Evolutionary conservation across 106 monocot genomes (phyloP).

Genomic region (Chionographis japonica): DNA sequence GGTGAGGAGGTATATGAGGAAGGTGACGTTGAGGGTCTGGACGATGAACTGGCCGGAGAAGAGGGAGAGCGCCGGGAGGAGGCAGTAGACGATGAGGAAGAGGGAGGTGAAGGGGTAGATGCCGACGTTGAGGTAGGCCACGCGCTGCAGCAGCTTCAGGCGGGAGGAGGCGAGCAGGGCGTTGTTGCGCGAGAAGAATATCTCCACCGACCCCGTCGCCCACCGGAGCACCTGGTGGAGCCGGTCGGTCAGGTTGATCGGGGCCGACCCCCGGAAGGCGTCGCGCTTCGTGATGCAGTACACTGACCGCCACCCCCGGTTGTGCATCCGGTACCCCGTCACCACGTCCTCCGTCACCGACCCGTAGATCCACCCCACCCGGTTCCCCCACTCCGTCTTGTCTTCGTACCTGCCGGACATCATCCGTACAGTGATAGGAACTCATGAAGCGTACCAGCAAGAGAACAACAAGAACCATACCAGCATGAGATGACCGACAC

Average conservation of each 20-base stretch:
- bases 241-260: slow-evolving; percentile 83
- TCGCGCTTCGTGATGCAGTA: slow-evolving; percentile 87
- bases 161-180: slow-evolving; percentile 52
- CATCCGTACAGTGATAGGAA: no score
- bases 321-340: slow-evolving; percentile 88
- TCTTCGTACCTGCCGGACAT: slow-evolving; percentile 85
- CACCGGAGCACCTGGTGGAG: slow-evolving; percentile 92
- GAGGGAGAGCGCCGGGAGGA: slow-evolving; percentile 84
- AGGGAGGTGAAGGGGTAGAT: slow-evolving; percentile 93
- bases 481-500: slow-evolving; percentile 90
- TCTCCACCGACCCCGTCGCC: slow-evolving; percentile 92
- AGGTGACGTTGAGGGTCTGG: slow-evolving; percentile 59
- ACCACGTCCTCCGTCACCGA: slow-evolving; percentile 91
- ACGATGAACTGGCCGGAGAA: slow-evolving; percentile 89
- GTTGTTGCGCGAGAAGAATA: slow-evolving; percentile 91
- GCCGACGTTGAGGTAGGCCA: slow-evolving; percentile 87
- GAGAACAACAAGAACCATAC: slow-evolving; percentile 3
- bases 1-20: slow-evolving; percentile 70
- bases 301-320: slow-evolving; percentile 78
- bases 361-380: slow-evolving; percentile 89
- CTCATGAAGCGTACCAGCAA: no score
- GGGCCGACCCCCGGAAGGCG: slow-evolving; percentile 79
- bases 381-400: slow-evolving; percentile 85
- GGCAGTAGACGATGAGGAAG: slow-evolving; percentile 87
- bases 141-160: slow-evolving; percentile 69